Evolutionary conservation across 805 yeast species (phyloP), one percentile per base, ranked within the genome.

Genomic region (Wickerhamomyces hampshirensis): DNA sequence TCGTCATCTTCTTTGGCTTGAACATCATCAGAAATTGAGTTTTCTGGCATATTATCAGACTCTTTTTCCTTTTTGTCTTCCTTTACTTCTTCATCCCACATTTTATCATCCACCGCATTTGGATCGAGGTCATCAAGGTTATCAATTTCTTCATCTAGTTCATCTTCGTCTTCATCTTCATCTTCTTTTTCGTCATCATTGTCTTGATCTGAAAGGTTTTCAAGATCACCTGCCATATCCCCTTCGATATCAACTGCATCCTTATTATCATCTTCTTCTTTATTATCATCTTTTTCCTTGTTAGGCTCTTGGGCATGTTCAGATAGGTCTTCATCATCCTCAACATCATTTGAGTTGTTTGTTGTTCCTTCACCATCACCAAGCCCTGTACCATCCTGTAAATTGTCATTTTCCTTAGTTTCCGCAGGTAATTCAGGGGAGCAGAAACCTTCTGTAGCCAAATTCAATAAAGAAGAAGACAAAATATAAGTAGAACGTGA

Each of bases 211-310:
- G 88, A 77, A 11, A 78, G 69, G 46, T 89, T 88, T 59, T 91
- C 96, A 7, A 82, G 59, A 18, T 86, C 79, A 37, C 98, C 98
- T 17, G 93, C 96, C 95, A 93, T 86, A 50, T 93, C 98, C 24
- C 97, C 96, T 50, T 89, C 95, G 56, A 89, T 84, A 33, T 87
- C 95, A 31, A 85, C 88, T 5, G 97, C 97, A 56, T 87, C 87
- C 44, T 86, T 87, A 34, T 87, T 77, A 7, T 77, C 80, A n/a
- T 82, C 82, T 8, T 78, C 80, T 18, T 76, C 71, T 5, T 77
- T 74, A n/a, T 78, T 71, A 16, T 83, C 75, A 26, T 81, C 75
- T 34, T 83, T 73, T 26, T 88, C 89, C 34, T 80, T 75, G 46
- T 85, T 82, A 21, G 81, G 80, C 37, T 77, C 75, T 49, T 82